These are phyloP conservation scores for Penicillium sp. DNA, from an alignment of 2,329 filamentous ascomycete genomes.

Conservation along the genomic window DNA sequence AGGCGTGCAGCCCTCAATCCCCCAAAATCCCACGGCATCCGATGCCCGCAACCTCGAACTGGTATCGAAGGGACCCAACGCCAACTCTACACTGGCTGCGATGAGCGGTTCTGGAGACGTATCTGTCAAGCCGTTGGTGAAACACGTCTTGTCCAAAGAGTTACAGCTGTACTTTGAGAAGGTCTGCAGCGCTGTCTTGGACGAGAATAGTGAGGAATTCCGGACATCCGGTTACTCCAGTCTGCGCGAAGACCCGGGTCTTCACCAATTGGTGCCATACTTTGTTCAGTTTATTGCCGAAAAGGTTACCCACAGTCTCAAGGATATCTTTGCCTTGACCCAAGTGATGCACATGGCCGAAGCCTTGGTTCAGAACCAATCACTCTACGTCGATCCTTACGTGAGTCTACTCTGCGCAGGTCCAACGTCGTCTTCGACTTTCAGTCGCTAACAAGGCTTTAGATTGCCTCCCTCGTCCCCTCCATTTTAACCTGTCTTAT, in stretches of 20 bases:
- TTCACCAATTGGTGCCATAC: slow-evolving; percentile 95
- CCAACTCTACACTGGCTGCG: slow-evolving; percentile 82
- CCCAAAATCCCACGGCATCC: slow-evolving; percentile 88
- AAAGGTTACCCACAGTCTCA: slow-evolving; percentile 91
- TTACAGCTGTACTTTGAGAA: slow-evolving; percentile 97
- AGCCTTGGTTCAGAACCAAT: slow-evolving; percentile 80
- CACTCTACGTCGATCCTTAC: slow-evolving; percentile 74
- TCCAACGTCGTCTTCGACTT: not conserved
- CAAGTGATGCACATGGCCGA: slow-evolving; percentile 92
- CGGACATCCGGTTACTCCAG: slow-evolving; percentile 84
- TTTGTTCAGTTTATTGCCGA: slow-evolving; percentile 95
- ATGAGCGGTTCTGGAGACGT: slow-evolving; percentile 83
- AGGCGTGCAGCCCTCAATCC: slow-evolving; percentile 94
- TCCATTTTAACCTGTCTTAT: slow-evolving; percentile 91
- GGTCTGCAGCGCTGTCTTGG: slow-evolving; percentile 83
- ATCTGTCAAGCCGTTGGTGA: slow-evolving; percentile 85
- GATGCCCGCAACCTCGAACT: slow-evolving; percentile 85
- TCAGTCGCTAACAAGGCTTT: not conserved
- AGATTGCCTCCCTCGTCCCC: slow-evolving; percentile 72
- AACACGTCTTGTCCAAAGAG: slow-evolving; percentile 95
- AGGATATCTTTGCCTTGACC: slow-evolving; percentile 83
- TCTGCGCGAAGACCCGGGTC: slow-evolving; percentile 83
- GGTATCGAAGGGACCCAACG: slow-evolving; percentile 84
- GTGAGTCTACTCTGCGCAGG: too few species aligned
- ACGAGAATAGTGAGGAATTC: slow-evolving; percentile 85